Evolutionary conservation across 441 rosid genomes (phyloP).

Genomic region (Francoa sonchifolia): DNA sequence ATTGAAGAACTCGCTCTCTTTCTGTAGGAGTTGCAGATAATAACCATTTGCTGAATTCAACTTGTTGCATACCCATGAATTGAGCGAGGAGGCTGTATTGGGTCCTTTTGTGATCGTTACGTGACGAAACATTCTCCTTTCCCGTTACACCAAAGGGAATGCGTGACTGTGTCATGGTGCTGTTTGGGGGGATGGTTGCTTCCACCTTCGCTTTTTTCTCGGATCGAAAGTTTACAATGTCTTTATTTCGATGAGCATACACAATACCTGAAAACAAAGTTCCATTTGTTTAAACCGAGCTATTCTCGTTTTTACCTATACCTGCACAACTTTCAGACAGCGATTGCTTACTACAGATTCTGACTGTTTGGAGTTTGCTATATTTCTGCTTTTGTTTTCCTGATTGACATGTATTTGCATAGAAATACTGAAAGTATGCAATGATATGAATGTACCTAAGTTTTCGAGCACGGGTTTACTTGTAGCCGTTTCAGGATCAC

Average conservation of each 20-base stretch:
- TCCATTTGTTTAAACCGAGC: background rate
- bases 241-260: slow-evolving; percentile 88
- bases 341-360: too few species aligned
- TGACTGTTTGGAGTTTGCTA: too few species aligned
- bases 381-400: background rate
- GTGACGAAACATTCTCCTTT: slow-evolving; percentile 16
- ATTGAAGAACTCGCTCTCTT: slow-evolving; percentile 35
- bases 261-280: slow-evolving; percentile 40
- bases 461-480: slow-evolving; percentile 38
- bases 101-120: slow-evolving; percentile 31
- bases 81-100: slow-evolving; percentile 40
- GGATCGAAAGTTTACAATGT: slow-evolving; percentile 47
- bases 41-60: slow-evolving; percentile 78
- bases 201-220: slow-evolving; percentile 12
- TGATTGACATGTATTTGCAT: background rate
- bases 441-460: slow-evolving; percentile 38
- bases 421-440: background rate
- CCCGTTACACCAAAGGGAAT: slow-evolving; percentile 1
- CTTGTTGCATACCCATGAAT: slow-evolving; percentile 54
- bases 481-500: slow-evolving; percentile 16
- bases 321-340: too few species aligned
- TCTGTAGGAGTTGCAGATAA: slow-evolving; percentile 41
- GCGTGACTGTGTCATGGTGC: slow-evolving; percentile 2
- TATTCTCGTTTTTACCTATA: background rate
- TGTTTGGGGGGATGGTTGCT: slow-evolving; percentile 17